Evolutionary conservation across 75 land plant genomes (phyloP), one percentile per base, ranked within the genome.

Genomic region (Pseudotsuga menziesii): DNA sequence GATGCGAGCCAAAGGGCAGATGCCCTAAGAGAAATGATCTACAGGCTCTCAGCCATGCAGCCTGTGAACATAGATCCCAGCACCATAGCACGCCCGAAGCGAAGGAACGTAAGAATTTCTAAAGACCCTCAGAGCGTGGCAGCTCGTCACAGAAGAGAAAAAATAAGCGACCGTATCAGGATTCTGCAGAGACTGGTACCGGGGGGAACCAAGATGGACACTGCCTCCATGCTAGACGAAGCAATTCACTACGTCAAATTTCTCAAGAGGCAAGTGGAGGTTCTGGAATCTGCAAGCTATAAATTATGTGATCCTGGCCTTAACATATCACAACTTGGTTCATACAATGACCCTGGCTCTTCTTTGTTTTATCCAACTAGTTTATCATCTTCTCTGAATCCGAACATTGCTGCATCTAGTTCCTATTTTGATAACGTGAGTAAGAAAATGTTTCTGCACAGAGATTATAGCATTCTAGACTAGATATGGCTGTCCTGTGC

Each of bases 161-260:
- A 82, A 58, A 86, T 86, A 13, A 84, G 88, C 23, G 78, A 79
- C 48, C 60, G 76, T 48, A 58, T 86, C 62, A 76, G 87, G 55
- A 77, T 84, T 64, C 58, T 86, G 61, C 88, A 84, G 62, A 79
- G 70, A 29, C 78, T 86, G 15, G 81, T 86, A 73, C 88, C 86
- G 1, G 88, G 86, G 5, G 82, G 88, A 17, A 86, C 78, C 48
- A 86, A 84, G 73, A 86, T 86, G 88, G 88, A 86, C 66, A 86
- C 88, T 6, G 86, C 88, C 2, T 85, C 88, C 56, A 86, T 86
- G 88, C 66, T 86, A 26, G 88, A 86, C 55, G 88, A 86, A 61
- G 88, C 88, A 16, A 84, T 84, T 32, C 82, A 84, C n/a, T 86
- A 84, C 57, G 82, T 86, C 35, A 86, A 84, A 56, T 86, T 78